Conservation (phyloP, 2,329 filamentous ascomycete species). For the Cladophialophora exuberans region DNA sequence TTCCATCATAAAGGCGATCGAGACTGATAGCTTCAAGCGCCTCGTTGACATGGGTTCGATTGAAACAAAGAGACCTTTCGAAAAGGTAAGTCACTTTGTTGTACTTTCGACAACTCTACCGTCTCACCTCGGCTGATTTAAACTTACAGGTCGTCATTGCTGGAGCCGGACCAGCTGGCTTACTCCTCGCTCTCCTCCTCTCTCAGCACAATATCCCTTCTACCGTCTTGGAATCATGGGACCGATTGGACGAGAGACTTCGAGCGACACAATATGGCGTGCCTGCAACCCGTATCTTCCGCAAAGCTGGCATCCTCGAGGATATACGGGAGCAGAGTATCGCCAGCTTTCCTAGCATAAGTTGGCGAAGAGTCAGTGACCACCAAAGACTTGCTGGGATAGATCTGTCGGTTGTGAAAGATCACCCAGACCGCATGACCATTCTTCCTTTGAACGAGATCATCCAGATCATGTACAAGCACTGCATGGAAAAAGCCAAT, state of each 20-base stretch:
- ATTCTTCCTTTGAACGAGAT: conserved; percentile 23
- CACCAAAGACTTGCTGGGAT: conserved; percentile 15
- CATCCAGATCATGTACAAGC: conserved; percentile 19
- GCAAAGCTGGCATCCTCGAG: conserved; percentile 60
- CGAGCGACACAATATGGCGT: conserved; percentile 66
- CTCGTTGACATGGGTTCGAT: conserved; percentile 6
- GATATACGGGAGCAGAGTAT: conserved; percentile 46
- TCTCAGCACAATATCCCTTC: conserved; percentile 10
- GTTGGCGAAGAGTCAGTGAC: conserved; percentile 19
- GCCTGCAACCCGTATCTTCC: conserved; percentile 60
- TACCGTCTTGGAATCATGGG: conserved; percentile 16
- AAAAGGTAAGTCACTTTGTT: conserved; percentile 9
- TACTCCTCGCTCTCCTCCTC: conserved; percentile 38
- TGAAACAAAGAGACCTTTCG: conserved; percentile 14
- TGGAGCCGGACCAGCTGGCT: conserved; percentile 40
- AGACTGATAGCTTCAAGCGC: not conserved
- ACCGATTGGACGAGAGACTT: conserved; percentile 18
- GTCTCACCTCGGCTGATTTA: not conserved
- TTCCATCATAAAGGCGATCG: no score
- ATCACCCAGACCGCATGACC: conserved; percentile 22
- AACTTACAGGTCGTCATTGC: conserved; percentile 31
- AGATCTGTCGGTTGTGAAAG: conserved; percentile 19
- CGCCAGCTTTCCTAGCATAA: conserved; percentile 22
- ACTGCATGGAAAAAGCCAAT: conserved; percentile 18
- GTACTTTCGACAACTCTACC: not conserved